Conservation (phyloP, 73 alveolate species). For the Symbiodinium natans region DNA sequence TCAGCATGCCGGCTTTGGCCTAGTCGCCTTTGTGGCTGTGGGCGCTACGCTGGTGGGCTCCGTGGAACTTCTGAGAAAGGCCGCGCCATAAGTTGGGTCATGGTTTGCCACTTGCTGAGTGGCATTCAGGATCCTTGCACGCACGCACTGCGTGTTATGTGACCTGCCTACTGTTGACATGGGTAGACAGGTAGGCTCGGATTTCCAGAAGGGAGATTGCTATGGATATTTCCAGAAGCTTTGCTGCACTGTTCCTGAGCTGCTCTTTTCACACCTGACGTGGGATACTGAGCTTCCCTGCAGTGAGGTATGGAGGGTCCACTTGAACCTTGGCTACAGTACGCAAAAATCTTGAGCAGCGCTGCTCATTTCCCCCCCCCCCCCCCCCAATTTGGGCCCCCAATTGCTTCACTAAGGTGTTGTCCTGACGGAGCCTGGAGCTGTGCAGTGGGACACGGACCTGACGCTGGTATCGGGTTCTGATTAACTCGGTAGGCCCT, state of each 20-base stretch:
- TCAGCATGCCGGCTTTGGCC: constrained; percentile 62
- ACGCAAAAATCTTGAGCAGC: not conserved
- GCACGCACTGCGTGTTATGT: too few species aligned
- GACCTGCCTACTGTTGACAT: too few species aligned
- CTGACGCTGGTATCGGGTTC: too few species aligned
- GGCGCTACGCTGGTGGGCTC: constrained; percentile 84
- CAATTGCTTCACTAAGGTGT: constrained; percentile 6
- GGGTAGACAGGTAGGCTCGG: constrained; percentile 26
- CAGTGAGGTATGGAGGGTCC: constrained; percentile 81
- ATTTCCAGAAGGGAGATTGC: constrained; percentile 65
- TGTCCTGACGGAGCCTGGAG: constrained; percentile 57
- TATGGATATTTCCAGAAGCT: constrained; percentile 63
- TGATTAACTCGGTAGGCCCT: too few species aligned
- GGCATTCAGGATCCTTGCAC: too few species aligned
- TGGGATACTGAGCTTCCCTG: too few species aligned
- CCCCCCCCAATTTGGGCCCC: not conserved
- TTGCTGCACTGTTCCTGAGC: not conserved
- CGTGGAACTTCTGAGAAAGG: constrained; percentile 49
- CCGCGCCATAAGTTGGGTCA: not conserved
- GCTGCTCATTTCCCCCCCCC: not conserved
- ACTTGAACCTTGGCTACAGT: constrained; percentile 41
- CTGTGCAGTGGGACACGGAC: constrained; percentile 61
- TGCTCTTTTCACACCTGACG: too few species aligned
- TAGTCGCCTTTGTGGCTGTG: constrained; percentile 63
- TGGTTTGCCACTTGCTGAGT: too few species aligned